Conservation (phyloP, 2,329 filamentous ascomycete genomes). For the Exophiala sp. region DNA sequence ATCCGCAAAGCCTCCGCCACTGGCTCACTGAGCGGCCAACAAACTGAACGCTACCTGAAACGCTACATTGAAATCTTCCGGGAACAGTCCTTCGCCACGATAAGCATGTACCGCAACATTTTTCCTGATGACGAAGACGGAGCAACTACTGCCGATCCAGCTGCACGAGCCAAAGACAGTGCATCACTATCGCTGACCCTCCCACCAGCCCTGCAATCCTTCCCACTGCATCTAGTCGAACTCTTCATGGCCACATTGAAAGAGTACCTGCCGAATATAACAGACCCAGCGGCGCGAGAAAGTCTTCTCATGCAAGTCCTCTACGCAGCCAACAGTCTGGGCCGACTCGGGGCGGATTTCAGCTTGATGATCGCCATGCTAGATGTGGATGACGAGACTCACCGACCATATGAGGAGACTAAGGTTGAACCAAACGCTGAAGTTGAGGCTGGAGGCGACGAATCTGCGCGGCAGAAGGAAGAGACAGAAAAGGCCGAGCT, state of each 20-base stretch:
- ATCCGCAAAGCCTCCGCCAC: slow-evolving; percentile 9
- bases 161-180: background rate
- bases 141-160: slow-evolving; percentile 16
- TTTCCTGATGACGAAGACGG: slow-evolving; percentile 52
- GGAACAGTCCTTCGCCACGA: slow-evolving; percentile 93
- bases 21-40: slow-evolving; percentile 60
- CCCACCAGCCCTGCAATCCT: slow-evolving; percentile 75
- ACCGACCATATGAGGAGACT: slow-evolving; percentile 41
- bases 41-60: slow-evolving; percentile 91
- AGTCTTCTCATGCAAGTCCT: slow-evolving; percentile 28
- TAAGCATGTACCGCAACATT: slow-evolving; percentile 90
- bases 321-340: slow-evolving; percentile 70
- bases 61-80: slow-evolving; percentile 96
- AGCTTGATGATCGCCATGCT: slow-evolving; percentile 72
- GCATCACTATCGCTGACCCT: slow-evolving; percentile 45
- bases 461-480: background rate
- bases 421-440: background rate
- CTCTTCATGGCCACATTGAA: slow-evolving; percentile 69
- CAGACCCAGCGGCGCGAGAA: slow-evolving; percentile 52
- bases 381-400: slow-evolving; percentile 38
- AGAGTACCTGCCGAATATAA: slow-evolving; percentile 27
- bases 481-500: background rate
- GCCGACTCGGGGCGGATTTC: slow-evolving; percentile 87
- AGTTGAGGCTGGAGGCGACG: background rate
- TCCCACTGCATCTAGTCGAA: slow-evolving; percentile 77